Conservation (phyloP, 495 filamentous ascomycete species). For the Platismatia glauca region DNA sequence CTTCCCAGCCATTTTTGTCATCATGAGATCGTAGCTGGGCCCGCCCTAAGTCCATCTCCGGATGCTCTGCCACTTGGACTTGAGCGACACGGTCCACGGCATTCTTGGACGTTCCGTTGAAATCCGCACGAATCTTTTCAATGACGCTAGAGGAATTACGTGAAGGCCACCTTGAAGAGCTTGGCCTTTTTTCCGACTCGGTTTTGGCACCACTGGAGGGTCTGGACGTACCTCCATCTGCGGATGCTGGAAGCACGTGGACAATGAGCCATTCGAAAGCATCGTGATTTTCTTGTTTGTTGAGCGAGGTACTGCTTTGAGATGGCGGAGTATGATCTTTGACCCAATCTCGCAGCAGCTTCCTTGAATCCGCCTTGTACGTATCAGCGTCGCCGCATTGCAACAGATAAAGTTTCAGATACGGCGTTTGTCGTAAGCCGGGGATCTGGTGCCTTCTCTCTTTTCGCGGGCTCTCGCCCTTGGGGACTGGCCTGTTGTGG, state of each 20-base stretch:
- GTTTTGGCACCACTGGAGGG: constrained; percentile 43
- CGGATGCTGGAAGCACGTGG: constrained; percentile 79
- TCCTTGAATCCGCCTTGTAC: constrained; percentile 72
- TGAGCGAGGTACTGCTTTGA: constrained; percentile 35
- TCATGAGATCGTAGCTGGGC: constrained; percentile 36
- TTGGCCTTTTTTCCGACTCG: constrained; percentile 36
- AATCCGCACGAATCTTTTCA: constrained; percentile 85
- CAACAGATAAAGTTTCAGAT: constrained; percentile 81
- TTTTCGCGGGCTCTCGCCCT: constrained; percentile 23
- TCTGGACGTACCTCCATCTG: constrained; percentile 51
- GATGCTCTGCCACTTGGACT: constrained; percentile 56
- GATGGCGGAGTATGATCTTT: constrained; percentile 56
- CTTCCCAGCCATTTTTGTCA: constrained; percentile 64
- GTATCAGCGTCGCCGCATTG: constrained; percentile 90
- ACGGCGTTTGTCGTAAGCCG: constrained; percentile 84
- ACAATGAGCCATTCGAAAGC: constrained; percentile 95
- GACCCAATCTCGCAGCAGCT: constrained; percentile 83
- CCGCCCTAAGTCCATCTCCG: constrained; percentile 19
- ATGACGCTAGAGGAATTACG: constrained; percentile 69
- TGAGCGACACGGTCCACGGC: constrained; percentile 75
- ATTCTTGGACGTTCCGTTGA: constrained; percentile 76
- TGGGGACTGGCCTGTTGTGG: background rate
- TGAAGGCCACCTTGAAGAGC: constrained; percentile 59
- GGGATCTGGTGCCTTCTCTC: constrained; percentile 91
- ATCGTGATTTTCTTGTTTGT: constrained; percentile 73